Base-by-base conservation (phyloP, 768 basidiomycete species). In the Trametes sanguinea region DNA sequence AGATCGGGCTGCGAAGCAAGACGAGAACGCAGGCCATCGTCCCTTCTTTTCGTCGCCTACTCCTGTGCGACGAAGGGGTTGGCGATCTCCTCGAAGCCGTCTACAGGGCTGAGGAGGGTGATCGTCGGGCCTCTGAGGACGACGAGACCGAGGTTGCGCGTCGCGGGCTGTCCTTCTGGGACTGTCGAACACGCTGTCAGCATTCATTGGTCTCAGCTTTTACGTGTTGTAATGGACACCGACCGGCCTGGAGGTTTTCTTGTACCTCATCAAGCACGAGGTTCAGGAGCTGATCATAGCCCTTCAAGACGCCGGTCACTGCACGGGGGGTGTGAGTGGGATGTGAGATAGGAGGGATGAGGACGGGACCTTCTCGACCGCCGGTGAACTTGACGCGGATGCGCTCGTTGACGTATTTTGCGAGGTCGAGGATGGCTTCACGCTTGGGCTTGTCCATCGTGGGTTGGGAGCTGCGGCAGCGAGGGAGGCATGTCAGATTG, bases 331-430 rank as follows among this genome's bases (percentile, higher is more conserved):
- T 17, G 37, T 51, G 58, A 64, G 60, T 61, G 48, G 32, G 6
- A 9, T 37, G 40, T 46, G 30, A 11, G 17, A 14, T 51, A 30
- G 35, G 39, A 45, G 4, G n/a, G n/a, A 42, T 2, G 42, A 57
- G 39, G 42, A 58, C 13, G 9, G 11, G 44, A 92, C 95, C 95
- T 84, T 99, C 95, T 43, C 97, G 80, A 42, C 96, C 96, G 46
- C 97, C 97, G n/a, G 94, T 94, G 72, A 99, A 98, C 76, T 97
- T 98, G 71, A 98, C 95, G 58, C 94, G 79, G 72, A 99, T 92
- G 64, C 86, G 84, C 75, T 95, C 88, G 74, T 96, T 92, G 54
- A 90, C 90, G 69, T 97, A 98, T 75, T 96, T 95, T 51, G 91
- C 86, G 35, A 98, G 86, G 74, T 98, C 95, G 35, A 98, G 85